Percentiles rank a stretch among this genome's conserved stretches.
Evolutionary conservation across 768 basidiomycete genomes (phyloP).

Genomic region (Lactifluus subvellereus): DNA sequence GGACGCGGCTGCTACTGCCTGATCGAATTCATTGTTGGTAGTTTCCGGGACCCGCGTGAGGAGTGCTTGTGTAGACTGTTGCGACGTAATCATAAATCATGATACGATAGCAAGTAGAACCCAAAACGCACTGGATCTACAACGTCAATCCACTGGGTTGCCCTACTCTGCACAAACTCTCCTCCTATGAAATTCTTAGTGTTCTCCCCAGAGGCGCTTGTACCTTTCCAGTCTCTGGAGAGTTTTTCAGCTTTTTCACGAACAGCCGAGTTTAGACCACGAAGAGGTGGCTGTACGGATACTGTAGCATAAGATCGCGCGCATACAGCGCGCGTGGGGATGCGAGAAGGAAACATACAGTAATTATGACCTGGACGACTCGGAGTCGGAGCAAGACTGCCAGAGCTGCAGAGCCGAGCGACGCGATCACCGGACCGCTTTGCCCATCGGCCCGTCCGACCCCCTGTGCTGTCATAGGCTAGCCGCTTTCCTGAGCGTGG

Average conservation of each 20-base stretch:
- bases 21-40: slow-evolving; percentile 69
- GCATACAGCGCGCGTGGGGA: slow-evolving; percentile 13
- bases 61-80: slow-evolving; percentile 82
- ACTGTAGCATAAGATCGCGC: slow-evolving; percentile 29
- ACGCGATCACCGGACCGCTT: background rate
- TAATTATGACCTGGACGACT: background rate
- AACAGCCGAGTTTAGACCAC: slow-evolving; percentile 49
- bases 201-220: slow-evolving; percentile 74
- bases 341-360: slow-evolving; percentile 5
- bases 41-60: slow-evolving; percentile 90
- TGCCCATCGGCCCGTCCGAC: background rate
- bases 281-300: slow-evolving; percentile 30
- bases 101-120: background rate
- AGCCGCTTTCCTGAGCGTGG: no score
- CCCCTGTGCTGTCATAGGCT: no score
- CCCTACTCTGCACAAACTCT: slow-evolving; percentile 78
- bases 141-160: slow-evolving; percentile 78
- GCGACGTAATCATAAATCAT: background rate
- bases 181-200: slow-evolving; percentile 93
- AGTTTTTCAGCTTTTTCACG: slow-evolving; percentile 61
- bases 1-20: slow-evolving; percentile 78
- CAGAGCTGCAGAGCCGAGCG: background rate
- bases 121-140: slow-evolving; percentile 70
- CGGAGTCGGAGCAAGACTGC: background rate
- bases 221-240: slow-evolving; percentile 79